Evolutionary conservation across 1,284 basidiomycete genomes (phyloP).

Genomic region (Ceratobasidium sp.): DNA sequence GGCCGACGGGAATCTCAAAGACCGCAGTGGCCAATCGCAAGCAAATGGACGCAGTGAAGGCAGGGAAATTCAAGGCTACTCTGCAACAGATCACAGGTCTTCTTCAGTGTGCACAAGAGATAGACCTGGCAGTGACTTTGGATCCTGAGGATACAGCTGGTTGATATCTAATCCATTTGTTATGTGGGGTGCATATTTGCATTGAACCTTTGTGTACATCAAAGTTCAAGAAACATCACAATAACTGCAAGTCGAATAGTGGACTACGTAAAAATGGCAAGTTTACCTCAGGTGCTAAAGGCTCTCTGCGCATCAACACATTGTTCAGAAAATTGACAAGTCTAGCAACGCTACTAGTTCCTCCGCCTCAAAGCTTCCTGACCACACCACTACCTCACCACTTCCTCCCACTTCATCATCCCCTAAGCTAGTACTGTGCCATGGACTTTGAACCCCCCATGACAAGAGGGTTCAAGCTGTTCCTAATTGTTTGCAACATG

Average conservation of each 20-base stretch:
- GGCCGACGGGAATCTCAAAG: background rate
- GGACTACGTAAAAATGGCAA: background rate
- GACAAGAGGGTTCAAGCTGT: background rate
- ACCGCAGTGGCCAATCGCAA: background rate
- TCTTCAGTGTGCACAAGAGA: background rate
- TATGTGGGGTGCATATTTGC: no score
- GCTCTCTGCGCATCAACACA: background rate
- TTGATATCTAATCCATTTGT: no score
- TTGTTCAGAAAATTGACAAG: no score
- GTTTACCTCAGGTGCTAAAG: background rate
- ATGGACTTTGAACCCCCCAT: background rate
- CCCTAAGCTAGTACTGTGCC: background rate
- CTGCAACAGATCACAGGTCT: background rate
- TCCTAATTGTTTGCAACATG: background rate
- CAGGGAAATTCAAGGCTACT: background rate
- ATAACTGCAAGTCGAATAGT: background rate
- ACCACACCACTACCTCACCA: no score
- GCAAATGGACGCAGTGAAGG: no score
- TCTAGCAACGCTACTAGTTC: no score
- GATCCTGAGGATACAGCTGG: background rate
- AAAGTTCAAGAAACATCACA: background rate
- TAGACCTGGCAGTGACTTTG: background rate
- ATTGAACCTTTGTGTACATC: background rate
- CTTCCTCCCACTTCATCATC: background rate
- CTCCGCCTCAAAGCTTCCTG: no score